These are phyloP conservation scores for Coniochaeta hoffmannii DNA, from an alignment of 2,329 filamentous ascomycete genomes.

Conservation along the genomic window DNA sequence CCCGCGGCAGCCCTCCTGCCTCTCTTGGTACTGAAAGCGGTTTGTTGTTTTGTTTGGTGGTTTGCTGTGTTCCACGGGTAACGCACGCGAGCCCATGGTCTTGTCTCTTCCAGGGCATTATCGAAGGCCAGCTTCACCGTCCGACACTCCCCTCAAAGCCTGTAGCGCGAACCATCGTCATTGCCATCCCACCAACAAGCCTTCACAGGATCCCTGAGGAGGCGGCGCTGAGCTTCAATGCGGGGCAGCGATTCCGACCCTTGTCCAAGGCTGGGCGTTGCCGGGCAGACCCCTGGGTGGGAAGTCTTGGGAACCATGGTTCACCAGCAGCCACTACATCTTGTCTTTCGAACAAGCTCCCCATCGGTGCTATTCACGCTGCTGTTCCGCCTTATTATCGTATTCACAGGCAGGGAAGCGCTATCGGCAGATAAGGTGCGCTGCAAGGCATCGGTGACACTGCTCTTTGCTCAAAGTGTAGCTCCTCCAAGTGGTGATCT, in stretches of 20 bases:
- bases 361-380: neutral
- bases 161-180: too few species aligned
- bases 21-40: neutral
- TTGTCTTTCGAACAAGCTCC: neutral
- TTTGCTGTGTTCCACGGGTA: neutral
- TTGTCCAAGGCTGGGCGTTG: neutral
- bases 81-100: neutral
- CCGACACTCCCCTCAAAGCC: too few species aligned
- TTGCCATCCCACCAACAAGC: too few species aligned
- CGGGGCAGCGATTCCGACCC: neutral
- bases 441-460: neutral
- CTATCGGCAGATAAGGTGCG: neutral
- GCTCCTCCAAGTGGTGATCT: neutral
- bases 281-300: neutral
- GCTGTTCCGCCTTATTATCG: neutral
- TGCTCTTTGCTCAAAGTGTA: neutral
- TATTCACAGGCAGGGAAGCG: neutral
- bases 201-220: neutral
- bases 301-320: neutral
- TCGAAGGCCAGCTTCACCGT: too few species aligned
- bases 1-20: neutral
- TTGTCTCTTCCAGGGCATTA: neutral
- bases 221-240: neutral
- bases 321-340: neutral
- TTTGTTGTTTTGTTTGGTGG: neutral